Conservation (phyloP, 305 asterid genomes). For the Fraxinus dipetala region DNA sequence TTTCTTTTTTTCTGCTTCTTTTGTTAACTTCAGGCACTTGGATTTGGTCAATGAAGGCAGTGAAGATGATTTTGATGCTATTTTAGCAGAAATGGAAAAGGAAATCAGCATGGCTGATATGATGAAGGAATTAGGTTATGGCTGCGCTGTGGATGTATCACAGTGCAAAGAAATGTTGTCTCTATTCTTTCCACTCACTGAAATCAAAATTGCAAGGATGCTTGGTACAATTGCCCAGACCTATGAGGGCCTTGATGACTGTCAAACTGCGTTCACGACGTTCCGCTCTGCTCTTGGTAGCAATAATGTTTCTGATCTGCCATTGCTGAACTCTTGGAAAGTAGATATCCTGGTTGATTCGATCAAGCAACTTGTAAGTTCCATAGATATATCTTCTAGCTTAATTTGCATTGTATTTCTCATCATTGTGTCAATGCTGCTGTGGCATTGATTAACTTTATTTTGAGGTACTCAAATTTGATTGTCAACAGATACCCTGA, state of each 20-base stretch:
- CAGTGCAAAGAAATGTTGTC: conserved; percentile 85
- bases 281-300: conserved; percentile 74
- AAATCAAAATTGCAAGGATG: conserved; percentile 70
- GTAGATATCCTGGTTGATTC: conserved; percentile 77
- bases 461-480: background rate
- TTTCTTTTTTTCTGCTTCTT: conserved; percentile 11
- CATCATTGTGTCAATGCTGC: background rate
- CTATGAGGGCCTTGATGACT: conserved; percentile 68
- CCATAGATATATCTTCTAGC: conserved; percentile 5
- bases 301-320: conserved; percentile 43
- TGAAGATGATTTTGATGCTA: conserved; percentile 81
- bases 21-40: conserved; percentile 48
- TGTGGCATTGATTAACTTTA: background rate
- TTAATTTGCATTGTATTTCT: conserved; percentile 8
- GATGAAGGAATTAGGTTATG: conserved; percentile 92
- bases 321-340: conserved; percentile 67
- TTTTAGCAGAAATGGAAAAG: conserved; percentile 92
- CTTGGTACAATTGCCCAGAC: conserved; percentile 80
- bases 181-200: conserved; percentile 70
- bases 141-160: conserved; percentile 71
- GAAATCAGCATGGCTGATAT: conserved; percentile 91
- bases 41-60: conserved; percentile 49
- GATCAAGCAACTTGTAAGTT: conserved; percentile 82
- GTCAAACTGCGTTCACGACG: conserved; percentile 60
- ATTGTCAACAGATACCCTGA: background rate